Evolutionary conservation across 179 eudicot species (phyloP).

Genomic region (Gypsophila paniculata): DNA sequence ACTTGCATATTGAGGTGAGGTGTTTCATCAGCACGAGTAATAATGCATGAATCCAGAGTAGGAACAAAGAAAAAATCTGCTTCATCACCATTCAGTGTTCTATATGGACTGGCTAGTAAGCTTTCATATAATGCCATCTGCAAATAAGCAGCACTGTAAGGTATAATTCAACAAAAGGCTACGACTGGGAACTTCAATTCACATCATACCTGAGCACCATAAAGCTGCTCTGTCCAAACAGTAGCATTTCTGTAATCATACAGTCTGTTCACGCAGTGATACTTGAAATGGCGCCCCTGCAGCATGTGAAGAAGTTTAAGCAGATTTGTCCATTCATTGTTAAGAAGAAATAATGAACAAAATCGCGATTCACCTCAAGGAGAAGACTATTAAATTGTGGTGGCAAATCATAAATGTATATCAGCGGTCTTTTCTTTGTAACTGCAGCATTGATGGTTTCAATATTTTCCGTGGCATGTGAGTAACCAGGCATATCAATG

Average conservation of each 20-base stretch:
- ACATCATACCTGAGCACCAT: slow-evolving; percentile 82
- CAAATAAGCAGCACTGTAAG: slow-evolving; percentile 16
- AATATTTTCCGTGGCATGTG: slow-evolving; percentile 32
- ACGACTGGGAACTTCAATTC: not conserved
- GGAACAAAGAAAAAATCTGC: slow-evolving; percentile 94
- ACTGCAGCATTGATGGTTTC: slow-evolving; percentile 53
- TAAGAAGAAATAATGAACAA: slow-evolving; percentile 7
- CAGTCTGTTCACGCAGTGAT: slow-evolving; percentile 77
- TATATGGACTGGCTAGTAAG: slow-evolving; percentile 70
- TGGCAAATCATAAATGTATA: slow-evolving; percentile 91
- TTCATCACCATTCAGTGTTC: slow-evolving; percentile 86
- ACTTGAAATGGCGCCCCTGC: slow-evolving; percentile 91
- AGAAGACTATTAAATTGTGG: slow-evolving; percentile 75
- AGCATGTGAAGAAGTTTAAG: slow-evolving; percentile 23
- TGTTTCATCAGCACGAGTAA: slow-evolving; percentile 86
- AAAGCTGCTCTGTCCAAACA: slow-evolving; percentile 78
- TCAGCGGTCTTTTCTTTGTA: slow-evolving; percentile 80
- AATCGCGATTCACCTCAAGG: slow-evolving; percentile 63
- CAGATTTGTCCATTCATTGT: slow-evolving; percentile 1
- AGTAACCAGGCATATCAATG: slow-evolving; percentile 50
- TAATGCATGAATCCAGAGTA: slow-evolving; percentile 82
- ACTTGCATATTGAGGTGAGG: slow-evolving; percentile 79
- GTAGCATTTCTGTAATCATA: slow-evolving; percentile 69
- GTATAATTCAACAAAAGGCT: slow-evolving; percentile 8
- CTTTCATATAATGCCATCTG: slow-evolving; percentile 95